phyloP scores from a whole-genome alignment of 2,329 filamentous ascomycete genomes.

The Tolypocladium album region DNA sequence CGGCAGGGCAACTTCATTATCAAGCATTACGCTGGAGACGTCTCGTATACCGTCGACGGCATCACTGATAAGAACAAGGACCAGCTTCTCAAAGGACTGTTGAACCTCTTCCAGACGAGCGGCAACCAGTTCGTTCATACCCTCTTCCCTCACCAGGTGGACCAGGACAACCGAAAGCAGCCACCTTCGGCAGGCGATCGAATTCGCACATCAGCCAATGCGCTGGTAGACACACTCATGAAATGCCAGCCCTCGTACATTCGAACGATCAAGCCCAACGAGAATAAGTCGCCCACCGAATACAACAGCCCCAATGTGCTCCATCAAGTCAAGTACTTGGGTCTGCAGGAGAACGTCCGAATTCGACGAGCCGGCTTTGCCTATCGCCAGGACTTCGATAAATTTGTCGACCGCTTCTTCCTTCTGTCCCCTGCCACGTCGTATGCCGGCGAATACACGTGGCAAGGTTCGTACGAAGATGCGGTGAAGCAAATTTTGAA shows the following conservation, averaged over 20 bases:
- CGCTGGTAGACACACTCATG: constrained; percentile 90
- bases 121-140: constrained; percentile 78
- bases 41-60: constrained; percentile 85
- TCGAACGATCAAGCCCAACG: constrained; percentile 97
- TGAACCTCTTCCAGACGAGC: constrained; percentile 77
- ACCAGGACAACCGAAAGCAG: constrained; percentile 89
- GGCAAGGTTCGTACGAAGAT: constrained; percentile 78
- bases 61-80: constrained; percentile 99
- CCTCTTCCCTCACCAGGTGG: constrained; percentile 84
- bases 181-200: constrained; percentile 94
- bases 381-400: constrained; percentile 93
- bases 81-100: constrained; percentile 83
- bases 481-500: constrained; percentile 89
- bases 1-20: constrained; percentile 95
- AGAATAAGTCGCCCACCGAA: constrained; percentile 92
- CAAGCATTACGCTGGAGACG: constrained; percentile 97
- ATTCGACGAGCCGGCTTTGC: constrained; percentile 95
- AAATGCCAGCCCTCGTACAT: constrained; percentile 97
- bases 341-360: constrained; percentile 97
- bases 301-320: constrained; percentile 88
- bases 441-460: constrained; percentile 95
- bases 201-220: constrained; percentile 90
- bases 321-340: constrained; percentile 97
- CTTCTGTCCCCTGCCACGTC: constrained; percentile 87
- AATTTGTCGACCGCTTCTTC: constrained; percentile 97